A percentile compares a stretch with the other conserved stretches of the same genome.
Conservation (phyloP, 2,329 filamentous ascomycete genomes). For the Tolypocladium nubicola region DNA sequence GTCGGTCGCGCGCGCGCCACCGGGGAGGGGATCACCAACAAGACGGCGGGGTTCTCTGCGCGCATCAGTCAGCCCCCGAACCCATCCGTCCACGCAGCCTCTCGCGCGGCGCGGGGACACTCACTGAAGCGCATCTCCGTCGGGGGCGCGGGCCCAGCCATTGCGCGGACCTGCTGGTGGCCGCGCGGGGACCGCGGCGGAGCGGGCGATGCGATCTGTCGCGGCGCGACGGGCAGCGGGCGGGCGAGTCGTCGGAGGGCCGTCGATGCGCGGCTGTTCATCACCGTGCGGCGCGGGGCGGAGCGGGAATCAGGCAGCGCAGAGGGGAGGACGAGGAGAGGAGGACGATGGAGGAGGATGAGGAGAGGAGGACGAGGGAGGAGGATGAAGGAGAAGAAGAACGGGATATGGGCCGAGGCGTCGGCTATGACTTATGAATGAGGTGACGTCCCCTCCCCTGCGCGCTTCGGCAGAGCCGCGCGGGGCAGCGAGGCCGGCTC, state of each 20-base stretch:
- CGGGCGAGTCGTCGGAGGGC: background rate
- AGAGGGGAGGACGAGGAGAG: no score
- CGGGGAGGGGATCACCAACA: constrained; percentile 26
- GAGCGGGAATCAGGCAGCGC: no score
- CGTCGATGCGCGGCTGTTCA: background rate
- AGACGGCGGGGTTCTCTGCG: constrained; percentile 37
- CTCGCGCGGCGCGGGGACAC: constrained; percentile 4
- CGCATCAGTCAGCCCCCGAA: background rate
- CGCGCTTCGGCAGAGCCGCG: background rate
- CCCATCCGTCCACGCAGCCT: no score
- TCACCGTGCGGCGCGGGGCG: background rate
- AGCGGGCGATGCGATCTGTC: background rate
- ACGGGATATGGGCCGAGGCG: background rate
- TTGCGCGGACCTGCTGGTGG: background rate
- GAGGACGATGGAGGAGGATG: background rate
- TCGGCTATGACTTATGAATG: background rate
- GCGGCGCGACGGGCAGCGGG: background rate
- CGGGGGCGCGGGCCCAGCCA: constrained; percentile 3
- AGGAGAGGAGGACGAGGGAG: no score
- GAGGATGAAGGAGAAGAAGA: background rate
- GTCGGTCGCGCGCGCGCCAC: background rate
- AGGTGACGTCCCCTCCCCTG: background rate
- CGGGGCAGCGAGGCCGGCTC: background rate
- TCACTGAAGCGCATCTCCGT: constrained; percentile 22
- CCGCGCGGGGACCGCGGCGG: background rate